Percentiles rank a stretch among this genome's conserved stretches.
phyloP scores from a whole-genome alignment of 2,329 filamentous ascomycete species.

The Penicillium sp. region DNA sequence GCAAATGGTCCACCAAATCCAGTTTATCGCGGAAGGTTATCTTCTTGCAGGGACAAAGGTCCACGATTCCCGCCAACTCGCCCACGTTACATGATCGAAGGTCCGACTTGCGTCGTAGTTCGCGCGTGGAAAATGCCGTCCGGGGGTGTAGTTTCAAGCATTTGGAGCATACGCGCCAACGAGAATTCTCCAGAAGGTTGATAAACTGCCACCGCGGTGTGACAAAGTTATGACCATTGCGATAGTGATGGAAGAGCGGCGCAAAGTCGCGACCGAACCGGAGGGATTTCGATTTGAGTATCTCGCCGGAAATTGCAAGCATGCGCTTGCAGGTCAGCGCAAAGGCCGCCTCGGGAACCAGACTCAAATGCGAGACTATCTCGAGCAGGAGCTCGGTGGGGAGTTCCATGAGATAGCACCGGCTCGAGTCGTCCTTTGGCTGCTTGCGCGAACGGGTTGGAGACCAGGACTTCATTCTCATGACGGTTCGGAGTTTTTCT shows the following conservation, averaged over 20 bases:
- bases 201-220: conserved; percentile 42
- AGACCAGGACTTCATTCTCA: conserved; percentile 34
- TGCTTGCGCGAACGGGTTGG: conserved; percentile 19
- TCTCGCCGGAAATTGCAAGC: conserved; percentile 35
- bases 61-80: conserved; percentile 39
- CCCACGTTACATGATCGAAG: conserved; percentile 38
- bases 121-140: conserved; percentile 34
- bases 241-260: conserved; percentile 44
- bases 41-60: conserved; percentile 45
- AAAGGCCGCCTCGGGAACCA: conserved; percentile 39
- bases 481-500: conserved; percentile 32
- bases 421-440: conserved; percentile 19
- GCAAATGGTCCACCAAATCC: conserved; percentile 38
- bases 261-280: conserved; percentile 44
- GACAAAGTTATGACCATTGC: conserved; percentile 39
- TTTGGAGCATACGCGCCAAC: conserved; percentile 40
- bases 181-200: conserved; percentile 37
- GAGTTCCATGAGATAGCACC: conserved; percentile 40
- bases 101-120: conserved; percentile 38
- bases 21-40: conserved; percentile 42
- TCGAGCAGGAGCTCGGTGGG: conserved; percentile 42
- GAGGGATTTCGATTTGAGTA: conserved; percentile 35
- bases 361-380: conserved; percentile 39
- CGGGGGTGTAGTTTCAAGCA: conserved; percentile 45
- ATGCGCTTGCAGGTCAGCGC: conserved; percentile 44